Evolutionary conservation across 257 asterid genomes (phyloP), one percentile per base, ranked within the genome.

Genomic region (Petunia axillaris): DNA sequence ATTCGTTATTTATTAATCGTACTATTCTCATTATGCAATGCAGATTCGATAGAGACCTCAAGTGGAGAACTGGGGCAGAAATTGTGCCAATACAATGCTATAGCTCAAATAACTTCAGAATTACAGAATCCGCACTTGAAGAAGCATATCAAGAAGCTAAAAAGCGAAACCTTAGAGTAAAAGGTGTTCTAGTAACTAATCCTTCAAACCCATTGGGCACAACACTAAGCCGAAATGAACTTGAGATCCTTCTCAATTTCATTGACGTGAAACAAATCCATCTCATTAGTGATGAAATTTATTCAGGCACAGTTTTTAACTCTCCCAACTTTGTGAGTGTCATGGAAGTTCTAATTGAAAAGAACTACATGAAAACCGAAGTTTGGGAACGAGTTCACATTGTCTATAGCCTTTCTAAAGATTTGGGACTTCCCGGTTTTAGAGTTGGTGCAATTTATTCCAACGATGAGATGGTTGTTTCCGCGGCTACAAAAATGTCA

Each of bases 21-120:
- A 13, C 4, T 70, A 1, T 70, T 70, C 25, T 40, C 58, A 16
- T 68, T 44, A 9, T 16, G 57, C 15, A 70, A 44, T 91, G 89
- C 94, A 93, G 98, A 41, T 94, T 94, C 62, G 98, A 94, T 74
- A 90, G 98, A 82, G 98, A 94, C 87, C 87, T 94, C 2, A 94
- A 94, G 66, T 94, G 98, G 98, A 85, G 98, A 83, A 92, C 98
- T 15, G 95, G 91, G 10, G 93, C 85, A 0, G 95, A 94, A 82
- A 94, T 94, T 3, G 93, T 94, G 3, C 97, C 98, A 25, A 91
- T 94, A 25, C 91, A 89, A 1, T 94, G 98, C 87, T 80, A 75
- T 8, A 91, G 97, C 87, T 84, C 90, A 3, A 90, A 90, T 53
- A 88, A 90, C 25, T 94, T 87, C 80, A 85, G 89, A 82, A 92